Base-by-base conservation (phyloP, 2,329 filamentous ascomycete species). In the Lachnellula subtilissima region DNA sequence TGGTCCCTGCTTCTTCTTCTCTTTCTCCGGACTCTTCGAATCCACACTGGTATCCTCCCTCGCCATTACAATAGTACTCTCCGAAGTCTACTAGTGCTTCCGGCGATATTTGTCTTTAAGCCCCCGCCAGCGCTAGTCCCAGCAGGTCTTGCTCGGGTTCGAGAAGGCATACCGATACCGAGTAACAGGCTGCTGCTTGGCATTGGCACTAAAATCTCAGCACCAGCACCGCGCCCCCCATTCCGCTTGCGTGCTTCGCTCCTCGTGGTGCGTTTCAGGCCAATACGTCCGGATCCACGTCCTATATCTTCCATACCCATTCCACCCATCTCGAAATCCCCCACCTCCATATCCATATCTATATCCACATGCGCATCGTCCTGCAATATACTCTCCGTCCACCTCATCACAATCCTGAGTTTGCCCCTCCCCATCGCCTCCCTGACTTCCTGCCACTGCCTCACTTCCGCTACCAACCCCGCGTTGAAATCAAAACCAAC, bases 391-490 rank as follows among this genome's bases (percentile, higher is more conserved):
- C 37, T 9, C 22, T 60, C 60, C 36, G 39, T 42, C 63, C 63
- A 66, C n/a, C 57, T 47, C 3, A 63, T 5, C 2, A 67, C 58
- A 50, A 67, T 55, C 9, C 64, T 25, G 25, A 62, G 65, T 19
- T 57, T 63, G 0, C 65, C 64, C n/a, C 57, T 50, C 0, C 50
- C 53, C 66, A 68, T 68, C 3, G 59, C 50, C 7, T 51, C 36
- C 48, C 51, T 59, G 7, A 67, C 52, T 8, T 53, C 52, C 35
- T 53, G n/a, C 36, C 15, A 45, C 3, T 23, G 17, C 15, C 40
- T 22, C 49, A 28, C 39, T 8, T 42, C 40, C 28, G 19, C 50
- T 14, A 37, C 12, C 11, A 36, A 39, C 43, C 36, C 39, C 15
- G 40, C 25, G 12, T 46, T n/a, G 5, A 32, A 35, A 46, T 40